Evolutionary conservation across 345 rosid species (phyloP).

Genomic region (Citrus sp.): DNA sequence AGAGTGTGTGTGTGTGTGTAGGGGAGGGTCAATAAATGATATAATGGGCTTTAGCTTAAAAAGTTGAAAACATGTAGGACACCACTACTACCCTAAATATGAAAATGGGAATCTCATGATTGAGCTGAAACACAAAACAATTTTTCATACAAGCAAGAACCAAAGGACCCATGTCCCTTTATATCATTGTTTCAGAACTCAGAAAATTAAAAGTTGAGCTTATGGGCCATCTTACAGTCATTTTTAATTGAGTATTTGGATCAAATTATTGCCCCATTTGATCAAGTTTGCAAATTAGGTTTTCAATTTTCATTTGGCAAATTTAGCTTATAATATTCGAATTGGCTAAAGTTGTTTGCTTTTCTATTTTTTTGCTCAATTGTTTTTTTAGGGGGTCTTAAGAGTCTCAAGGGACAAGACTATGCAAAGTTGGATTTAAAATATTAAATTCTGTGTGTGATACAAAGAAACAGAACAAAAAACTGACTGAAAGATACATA

Average conservation of each 20-base stretch:
- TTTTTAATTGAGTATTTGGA: background rate
- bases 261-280: background rate
- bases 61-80: constrained; percentile 26
- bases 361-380: background rate
- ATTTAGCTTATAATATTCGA: background rate
- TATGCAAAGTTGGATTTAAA: constrained; percentile 11
- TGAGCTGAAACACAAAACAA: constrained; percentile 14
- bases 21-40: constrained; percentile 10
- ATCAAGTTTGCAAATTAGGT: background rate
- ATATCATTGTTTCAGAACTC: constrained; percentile 17
- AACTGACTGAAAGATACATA: constrained; percentile 33
- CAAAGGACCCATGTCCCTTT: constrained; percentile 25
- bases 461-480: constrained; percentile 22
- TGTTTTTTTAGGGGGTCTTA: background rate
- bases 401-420: background rate
- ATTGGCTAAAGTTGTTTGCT: background rate
- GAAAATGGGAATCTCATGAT: constrained; percentile 38
- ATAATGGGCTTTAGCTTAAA: constrained; percentile 13
- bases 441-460: constrained; percentile 15
- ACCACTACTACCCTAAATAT: constrained; percentile 18
- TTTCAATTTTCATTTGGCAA: background rate
- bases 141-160: background rate
- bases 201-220: constrained; percentile 12
- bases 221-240: constrained; percentile 15
- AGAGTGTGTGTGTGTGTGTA: background rate